These are phyloP conservation scores for Trichoderma sp. DNA, from an alignment of 2,329 filamentous ascomycete genomes.

Conservation along the genomic window DNA sequence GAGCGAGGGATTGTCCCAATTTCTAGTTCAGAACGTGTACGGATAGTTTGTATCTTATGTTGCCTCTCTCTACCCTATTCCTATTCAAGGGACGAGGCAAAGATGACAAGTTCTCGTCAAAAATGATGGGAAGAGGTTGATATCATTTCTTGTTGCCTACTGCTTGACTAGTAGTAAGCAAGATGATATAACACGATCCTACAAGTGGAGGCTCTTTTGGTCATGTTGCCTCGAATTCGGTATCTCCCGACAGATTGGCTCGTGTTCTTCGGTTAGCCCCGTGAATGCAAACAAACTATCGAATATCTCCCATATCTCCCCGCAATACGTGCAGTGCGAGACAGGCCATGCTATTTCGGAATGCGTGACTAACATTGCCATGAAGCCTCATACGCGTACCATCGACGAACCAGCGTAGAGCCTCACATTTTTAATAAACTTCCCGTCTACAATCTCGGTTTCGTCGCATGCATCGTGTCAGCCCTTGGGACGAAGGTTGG, in stretches of 20 bases:
- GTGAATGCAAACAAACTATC: background rate
- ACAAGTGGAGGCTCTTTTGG: background rate
- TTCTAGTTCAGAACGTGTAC: background rate
- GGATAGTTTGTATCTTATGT: background rate
- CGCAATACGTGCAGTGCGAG: background rate
- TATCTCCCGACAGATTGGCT: background rate
- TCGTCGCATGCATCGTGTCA: background rate
- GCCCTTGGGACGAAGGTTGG: background rate
- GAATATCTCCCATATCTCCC: background rate
- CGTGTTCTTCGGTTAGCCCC: background rate
- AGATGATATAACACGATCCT: background rate
- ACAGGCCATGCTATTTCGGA: background rate
- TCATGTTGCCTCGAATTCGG: background rate
- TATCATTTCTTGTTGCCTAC: background rate
- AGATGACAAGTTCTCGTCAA: background rate
- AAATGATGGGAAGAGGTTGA: background rate
- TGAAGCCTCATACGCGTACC: background rate
- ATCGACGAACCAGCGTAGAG: background rate
- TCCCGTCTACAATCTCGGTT: too few species aligned
- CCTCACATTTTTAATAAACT: background rate
- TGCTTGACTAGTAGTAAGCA: background rate
- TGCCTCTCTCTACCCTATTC: background rate
- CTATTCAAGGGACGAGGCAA: background rate
- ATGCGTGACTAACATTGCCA: background rate
- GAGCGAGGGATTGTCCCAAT: background rate